These are phyloP conservation scores for Salix brachista DNA, from an alignment of 345 rosid genomes.

Conservation along the genomic window DNA sequence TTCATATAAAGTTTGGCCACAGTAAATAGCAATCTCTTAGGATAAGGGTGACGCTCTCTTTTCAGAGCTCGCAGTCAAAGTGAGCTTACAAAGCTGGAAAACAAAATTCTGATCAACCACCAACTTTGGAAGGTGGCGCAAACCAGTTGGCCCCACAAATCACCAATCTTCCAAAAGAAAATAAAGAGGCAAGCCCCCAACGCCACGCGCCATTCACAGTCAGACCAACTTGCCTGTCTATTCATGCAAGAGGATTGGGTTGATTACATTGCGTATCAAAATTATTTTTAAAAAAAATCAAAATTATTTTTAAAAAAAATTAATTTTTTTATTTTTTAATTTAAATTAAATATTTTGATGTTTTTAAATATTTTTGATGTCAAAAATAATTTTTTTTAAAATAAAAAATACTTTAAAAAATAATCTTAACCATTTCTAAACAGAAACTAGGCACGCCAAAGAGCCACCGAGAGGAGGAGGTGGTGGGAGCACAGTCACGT, in stretches of 20 bases:
- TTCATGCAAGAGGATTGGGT: neutral
- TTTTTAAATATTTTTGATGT: no score
- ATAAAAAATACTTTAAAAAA: no score
- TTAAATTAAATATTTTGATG: no score
- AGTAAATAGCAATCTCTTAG: no score
- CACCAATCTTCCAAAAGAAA: neutral
- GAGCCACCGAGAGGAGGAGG: neutral
- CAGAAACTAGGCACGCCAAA: neutral
- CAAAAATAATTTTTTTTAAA: no score
- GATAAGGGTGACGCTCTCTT: neutral
- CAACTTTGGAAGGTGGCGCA: neutral
- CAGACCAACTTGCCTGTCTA: constrained; percentile 7
- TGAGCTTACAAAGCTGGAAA: neutral
- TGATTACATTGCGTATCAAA: no score
- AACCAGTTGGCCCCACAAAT: constrained; percentile 5
- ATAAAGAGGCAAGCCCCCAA: neutral
- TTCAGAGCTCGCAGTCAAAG: neutral
- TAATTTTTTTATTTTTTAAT: no score
- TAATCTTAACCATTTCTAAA: no score
- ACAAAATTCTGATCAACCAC: neutral
- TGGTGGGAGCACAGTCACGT: constrained; percentile 19
- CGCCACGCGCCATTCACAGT: neutral
- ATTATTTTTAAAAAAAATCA: no score
- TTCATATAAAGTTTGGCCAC: no score
- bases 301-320: no score